Conservation (phyloP, 73 alveolate genomes). For the Paramecium primaurelia region DNA sequence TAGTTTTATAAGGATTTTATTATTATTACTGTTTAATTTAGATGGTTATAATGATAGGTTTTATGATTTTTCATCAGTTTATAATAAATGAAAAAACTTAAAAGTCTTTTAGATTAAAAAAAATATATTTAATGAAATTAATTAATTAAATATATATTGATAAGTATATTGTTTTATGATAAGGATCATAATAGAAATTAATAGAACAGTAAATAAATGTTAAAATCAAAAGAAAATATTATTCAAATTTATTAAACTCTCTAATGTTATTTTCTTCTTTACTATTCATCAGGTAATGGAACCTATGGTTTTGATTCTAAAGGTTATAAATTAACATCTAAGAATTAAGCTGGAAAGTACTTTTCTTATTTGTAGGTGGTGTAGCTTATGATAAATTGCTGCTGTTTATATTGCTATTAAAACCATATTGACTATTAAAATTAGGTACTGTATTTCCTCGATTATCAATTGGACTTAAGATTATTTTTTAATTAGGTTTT, state of each 20-base stretch:
- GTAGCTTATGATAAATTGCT: not conserved
- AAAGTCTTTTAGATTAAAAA: too few species aligned
- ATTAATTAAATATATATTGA: too few species aligned
- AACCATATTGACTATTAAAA: not conserved
- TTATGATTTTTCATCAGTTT: too few species aligned
- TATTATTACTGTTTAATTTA: too few species aligned
- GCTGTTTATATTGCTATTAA: not conserved
- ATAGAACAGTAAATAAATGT: not conserved
- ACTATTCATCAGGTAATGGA: not conserved
- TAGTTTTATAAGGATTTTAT: too few species aligned
- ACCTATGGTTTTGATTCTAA: not conserved
- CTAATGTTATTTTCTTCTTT: not conserved
- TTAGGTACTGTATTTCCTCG: not conserved
- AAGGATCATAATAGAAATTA: not conserved
- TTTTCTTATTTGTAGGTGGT: not conserved
- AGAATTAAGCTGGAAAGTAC: not conserved
- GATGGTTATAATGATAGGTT: too few species aligned
- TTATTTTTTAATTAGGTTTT: not conserved
- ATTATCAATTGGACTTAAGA: conserved; percentile 1
- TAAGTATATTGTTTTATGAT: not conserved
- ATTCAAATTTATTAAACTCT: not conserved
- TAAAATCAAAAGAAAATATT: not conserved
- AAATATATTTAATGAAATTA: too few species aligned
- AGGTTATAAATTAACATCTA: not conserved
- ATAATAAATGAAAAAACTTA: too few species aligned